A percentile compares a stretch with the other conserved stretches of the same genome.
These are phyloP conservation scores for Colletotrichum tamarilloi DNA, from an alignment of 2,329 filamentous ascomycete genomes.

Conservation along the genomic window DNA sequence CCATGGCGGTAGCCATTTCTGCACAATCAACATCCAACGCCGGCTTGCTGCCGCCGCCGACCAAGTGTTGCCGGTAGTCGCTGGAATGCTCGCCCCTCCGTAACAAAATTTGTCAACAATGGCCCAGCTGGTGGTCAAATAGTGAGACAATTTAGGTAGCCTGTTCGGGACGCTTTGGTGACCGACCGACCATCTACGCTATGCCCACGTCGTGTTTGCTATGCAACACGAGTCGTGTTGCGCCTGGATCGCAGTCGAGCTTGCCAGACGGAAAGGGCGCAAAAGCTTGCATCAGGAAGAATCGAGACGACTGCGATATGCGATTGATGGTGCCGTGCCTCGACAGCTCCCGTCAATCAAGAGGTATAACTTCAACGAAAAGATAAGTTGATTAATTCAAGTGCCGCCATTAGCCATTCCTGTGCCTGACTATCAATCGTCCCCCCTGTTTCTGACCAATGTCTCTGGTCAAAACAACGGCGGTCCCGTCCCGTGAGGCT, in stretches of 20 bases:
- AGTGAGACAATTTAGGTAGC: neutral
- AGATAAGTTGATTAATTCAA: neutral
- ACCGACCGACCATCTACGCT: neutral
- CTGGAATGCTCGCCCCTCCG: neutral
- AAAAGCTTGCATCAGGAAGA: neutral
- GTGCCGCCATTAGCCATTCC: neutral
- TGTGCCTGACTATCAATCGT: neutral
- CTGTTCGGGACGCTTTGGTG: neutral
- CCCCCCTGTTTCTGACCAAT: conserved; percentile 21
- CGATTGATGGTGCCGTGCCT: neutral
- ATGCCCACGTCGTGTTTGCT: neutral
- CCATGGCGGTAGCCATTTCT: neutral
- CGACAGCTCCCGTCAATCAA: neutral
- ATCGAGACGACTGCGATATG: neutral
- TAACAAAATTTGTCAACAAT: neutral
- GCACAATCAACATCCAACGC: neutral
- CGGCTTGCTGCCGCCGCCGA: neutral
- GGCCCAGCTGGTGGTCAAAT: neutral
- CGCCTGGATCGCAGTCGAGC: neutral
- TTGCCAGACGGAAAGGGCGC: neutral
- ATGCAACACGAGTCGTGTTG: neutral
- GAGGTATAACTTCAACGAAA: neutral
- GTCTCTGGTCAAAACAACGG: conserved; percentile 29
- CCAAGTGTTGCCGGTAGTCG: neutral
- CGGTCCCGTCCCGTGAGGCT: conserved; percentile 17